Base-by-base conservation (phyloP, 306 rosid genomes). In the Glycyrrhiza uralensis region DNA sequence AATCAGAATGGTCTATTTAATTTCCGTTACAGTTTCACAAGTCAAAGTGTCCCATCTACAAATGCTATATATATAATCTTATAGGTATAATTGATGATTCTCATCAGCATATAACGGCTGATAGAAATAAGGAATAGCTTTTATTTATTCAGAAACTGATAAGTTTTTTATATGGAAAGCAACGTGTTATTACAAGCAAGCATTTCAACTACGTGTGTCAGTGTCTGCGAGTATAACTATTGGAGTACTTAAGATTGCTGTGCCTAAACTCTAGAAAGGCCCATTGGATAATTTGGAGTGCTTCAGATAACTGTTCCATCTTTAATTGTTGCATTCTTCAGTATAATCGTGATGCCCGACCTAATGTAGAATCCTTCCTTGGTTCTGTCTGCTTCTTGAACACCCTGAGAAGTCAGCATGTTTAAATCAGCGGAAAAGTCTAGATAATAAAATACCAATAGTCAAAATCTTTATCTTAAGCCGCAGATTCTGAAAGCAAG, bases 271-370 rank as follows among this genome's bases (percentile, higher is more conserved):
- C 29, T 50, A 11, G 38, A 66, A 57, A 36, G 46, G 17, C 18
- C 23, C 4, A 24, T 3, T 7, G 28, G 51, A 45, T 14, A 29
- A 3, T 50, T 61, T 13, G 17, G 9, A 56, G 58, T 58, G 66
- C 59, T 82, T 87, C 77, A 93, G 46, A 93, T 78, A 10, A 90
- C 63, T 18, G 89, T 87, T 81, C 93, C 93, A 59, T 90, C 98
- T 81, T 84, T 85, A 29, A 93, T 85, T 11, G 89, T 90, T 42
- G 97, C 96, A 65, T 93, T 87, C 88, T 93, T 93, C 79, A 88
- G 38, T 8, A 84, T 87, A 49, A 80, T 57, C 0, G 93, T 86
- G 73, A 93, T 87, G 50, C 98, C 98, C 0, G 93, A 87, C 76
- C 93, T 76, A 2, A 88, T 84, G 83, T 87, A 87, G 41, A 93